Evolutionary conservation across 2,329 filamentous ascomycete species (phyloP), one percentile per base, ranked within the genome.

Genomic region (Trichoderma simmonsii): DNA sequence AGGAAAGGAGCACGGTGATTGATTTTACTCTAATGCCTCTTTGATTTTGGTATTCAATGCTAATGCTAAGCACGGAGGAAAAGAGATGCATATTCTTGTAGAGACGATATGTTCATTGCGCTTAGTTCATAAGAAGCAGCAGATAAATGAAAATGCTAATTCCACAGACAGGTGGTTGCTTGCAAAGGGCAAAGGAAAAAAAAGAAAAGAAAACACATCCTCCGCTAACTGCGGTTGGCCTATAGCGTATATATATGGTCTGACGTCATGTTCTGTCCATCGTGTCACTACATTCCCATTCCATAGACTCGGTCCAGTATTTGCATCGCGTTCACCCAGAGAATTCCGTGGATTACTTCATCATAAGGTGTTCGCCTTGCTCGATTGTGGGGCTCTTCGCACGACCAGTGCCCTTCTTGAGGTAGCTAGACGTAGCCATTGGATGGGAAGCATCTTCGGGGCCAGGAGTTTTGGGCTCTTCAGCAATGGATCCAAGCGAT

Each of bases 401-500:
- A 59, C 75, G 71, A 73, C 74, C 54, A 76, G 70, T 73, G 30
- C 24, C 69, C 59, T 64, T 75, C 70, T 65, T 73, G 32, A 36
- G 26, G 15, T 59, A 75, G 24, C 26, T 39, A 12, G 62, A 51
- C 21, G 39, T 24, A 9, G 62, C 30, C 30, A 72, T 26, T 39
- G 67, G 67, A 21, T 70, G 39, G 57, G 57, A 48, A 24, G 39
- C 68, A 14, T 66, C 54, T 18, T 63, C 48, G 26, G 36, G 30
- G 4, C 61, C 59, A 24, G 51, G 73, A 28, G 77, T 75, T 69
- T 79, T 82, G 7, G 82, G 79, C 61, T 83, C 83, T 74, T 87
- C 85, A 2, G 82, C 82, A 64, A 87, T 87, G 18, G 84, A 82
- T 8, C 83, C 81, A 6, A 87, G 79, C 3, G 85, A 86, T 4